phyloP scores from a whole-genome alignment of 768 basidiomycete species.

The Russula olivacea region DNA sequence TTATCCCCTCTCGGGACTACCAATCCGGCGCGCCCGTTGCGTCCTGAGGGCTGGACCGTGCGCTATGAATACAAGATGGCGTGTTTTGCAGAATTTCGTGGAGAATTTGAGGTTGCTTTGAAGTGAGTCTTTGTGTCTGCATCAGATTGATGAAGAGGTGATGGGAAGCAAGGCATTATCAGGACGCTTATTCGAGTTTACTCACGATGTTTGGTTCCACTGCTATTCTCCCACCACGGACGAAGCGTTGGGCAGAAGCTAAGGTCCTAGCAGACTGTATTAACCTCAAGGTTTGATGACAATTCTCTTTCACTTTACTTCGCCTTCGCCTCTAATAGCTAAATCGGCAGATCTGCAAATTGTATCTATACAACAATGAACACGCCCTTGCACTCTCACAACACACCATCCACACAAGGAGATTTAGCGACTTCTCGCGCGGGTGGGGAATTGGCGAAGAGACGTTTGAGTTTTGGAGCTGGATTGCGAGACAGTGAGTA shows the following conservation, averaged over 20 bases:
- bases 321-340: not conserved
- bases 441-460: constrained; percentile 97
- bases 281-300: constrained; percentile 65
- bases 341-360: constrained; percentile 64
- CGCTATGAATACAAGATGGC: constrained; percentile 98
- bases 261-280: constrained; percentile 95
- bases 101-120: constrained; percentile 86
- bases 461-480: constrained; percentile 97
- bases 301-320: not conserved
- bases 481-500: constrained; percentile 86
- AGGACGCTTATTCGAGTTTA: constrained; percentile 83
- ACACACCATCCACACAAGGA: constrained; percentile 78
- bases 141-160: constrained; percentile 12
- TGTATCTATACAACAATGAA: constrained; percentile 89
- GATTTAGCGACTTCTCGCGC: constrained; percentile 79
- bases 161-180: constrained; percentile 65
- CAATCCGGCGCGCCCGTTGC: constrained; percentile 50
- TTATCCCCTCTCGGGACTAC: constrained; percentile 40
- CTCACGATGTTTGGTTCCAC: constrained; percentile 87
- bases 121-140: constrained; percentile 51
- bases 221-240: constrained; percentile 80
- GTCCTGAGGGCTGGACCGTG: constrained; percentile 90
- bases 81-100: constrained; percentile 90
- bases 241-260: constrained; percentile 97
- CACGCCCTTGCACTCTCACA: constrained; percentile 73